Conservation (phyloP, 345 rosid species). For the Isatis tinctoria region DNA sequence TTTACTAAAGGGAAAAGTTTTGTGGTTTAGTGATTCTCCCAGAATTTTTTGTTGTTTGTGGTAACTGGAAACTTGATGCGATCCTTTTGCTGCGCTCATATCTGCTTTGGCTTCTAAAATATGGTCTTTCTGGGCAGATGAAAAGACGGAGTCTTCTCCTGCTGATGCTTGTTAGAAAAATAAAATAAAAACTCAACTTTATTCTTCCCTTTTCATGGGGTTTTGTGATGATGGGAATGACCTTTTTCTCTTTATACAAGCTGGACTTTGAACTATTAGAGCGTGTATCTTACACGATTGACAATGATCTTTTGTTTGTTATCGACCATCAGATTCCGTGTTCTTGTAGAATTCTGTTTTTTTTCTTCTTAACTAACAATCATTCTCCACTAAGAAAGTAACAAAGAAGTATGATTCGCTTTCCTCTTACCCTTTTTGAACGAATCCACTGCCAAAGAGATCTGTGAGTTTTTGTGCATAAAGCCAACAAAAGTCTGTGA, state of each 20-base stretch:
- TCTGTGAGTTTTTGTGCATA: constrained; percentile 1
- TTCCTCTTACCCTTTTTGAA: constrained; percentile 7
- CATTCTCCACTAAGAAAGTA: constrained; percentile 12
- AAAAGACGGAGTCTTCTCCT: constrained; percentile 14
- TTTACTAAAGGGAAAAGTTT: not conserved
- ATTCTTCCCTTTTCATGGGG: constrained; percentile 4
- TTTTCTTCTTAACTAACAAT: constrained; percentile 28
- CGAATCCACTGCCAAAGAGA: not conserved
- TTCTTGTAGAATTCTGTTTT: constrained; percentile 38
- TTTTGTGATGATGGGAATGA: constrained; percentile 32
- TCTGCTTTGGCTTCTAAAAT: constrained; percentile 6
- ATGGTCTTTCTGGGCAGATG: constrained; percentile 22
- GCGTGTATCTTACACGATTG: constrained; percentile 2
- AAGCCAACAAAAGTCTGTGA: not conserved
- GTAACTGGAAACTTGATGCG: not conserved
- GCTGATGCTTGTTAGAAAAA: constrained; percentile 1
- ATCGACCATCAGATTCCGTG: constrained; percentile 46
- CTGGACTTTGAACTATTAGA: constrained; percentile 7
- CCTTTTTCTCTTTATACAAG: constrained; percentile 16
- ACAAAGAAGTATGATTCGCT: not conserved
- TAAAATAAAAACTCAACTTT: not conserved
- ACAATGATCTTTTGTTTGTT: not conserved
- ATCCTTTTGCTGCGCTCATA: not conserved
- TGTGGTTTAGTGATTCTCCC: not conserved
- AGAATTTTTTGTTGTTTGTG: too few species aligned